A percentile compares a stretch with the other conserved stretches of the same genome.
Conservation (phyloP, 768 basidiomycete species). For the Amanita pseudoporphyria region DNA sequence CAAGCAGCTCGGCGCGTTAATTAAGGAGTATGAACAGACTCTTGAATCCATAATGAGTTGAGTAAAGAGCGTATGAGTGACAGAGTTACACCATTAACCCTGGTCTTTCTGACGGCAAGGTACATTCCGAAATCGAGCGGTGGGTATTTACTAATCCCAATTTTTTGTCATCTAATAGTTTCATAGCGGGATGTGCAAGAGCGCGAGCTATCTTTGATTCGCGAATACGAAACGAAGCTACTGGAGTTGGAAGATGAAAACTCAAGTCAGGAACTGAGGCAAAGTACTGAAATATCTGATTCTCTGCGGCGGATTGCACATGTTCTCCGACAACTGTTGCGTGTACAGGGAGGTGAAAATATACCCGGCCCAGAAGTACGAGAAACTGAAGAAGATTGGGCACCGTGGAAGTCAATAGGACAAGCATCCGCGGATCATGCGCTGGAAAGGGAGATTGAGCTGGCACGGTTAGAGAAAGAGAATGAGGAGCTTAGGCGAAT, state of each 20-base stretch:
- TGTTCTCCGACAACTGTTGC: constrained; percentile 59
- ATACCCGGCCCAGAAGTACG: constrained; percentile 15
- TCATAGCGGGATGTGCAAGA: constrained; percentile 84
- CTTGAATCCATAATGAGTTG: constrained; percentile 88
- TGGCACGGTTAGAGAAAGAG: constrained; percentile 79
- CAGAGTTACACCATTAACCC: constrained; percentile 4
- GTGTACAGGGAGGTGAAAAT: constrained; percentile 62
- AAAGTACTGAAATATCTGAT: constrained; percentile 56
- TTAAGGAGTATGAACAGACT: constrained; percentile 97
- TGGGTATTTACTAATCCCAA: constrained; percentile 30
- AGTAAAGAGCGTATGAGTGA: constrained; percentile 10
- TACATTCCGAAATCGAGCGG: constrained; percentile 81
- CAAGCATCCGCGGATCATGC: constrained; percentile 52
- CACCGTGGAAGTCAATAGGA: constrained; percentile 27
- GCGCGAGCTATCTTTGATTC: constrained; percentile 80
- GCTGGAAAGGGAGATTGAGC: constrained; percentile 85
- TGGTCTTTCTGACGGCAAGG: constrained; percentile 16
- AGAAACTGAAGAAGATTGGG: constrained; percentile 27
- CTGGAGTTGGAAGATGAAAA: constrained; percentile 64
- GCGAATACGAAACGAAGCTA: constrained; percentile 87
- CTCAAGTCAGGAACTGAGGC: constrained; percentile 44
- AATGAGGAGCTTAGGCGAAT: constrained; percentile 74
- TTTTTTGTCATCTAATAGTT: background rate
- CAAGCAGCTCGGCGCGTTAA: constrained; percentile 82
- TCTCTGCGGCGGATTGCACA: constrained; percentile 64